phyloP scores from a whole-genome alignment of 345 rosid species.

The Eucalyptus lansdowneana region DNA sequence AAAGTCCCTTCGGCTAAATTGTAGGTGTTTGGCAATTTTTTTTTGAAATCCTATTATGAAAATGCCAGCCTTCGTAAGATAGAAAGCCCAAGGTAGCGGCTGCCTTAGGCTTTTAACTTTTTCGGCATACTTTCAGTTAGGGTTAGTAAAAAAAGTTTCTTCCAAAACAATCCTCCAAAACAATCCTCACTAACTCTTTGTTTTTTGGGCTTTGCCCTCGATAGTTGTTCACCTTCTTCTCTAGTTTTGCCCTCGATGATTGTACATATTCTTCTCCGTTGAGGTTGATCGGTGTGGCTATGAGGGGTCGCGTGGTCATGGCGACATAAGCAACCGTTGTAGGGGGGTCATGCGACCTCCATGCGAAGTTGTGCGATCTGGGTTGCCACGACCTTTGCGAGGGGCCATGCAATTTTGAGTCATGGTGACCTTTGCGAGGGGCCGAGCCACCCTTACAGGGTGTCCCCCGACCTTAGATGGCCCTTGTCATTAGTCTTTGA shows the following conservation, averaged over 20 bases:
- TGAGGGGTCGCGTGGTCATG: too few species aligned
- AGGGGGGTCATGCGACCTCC: accelerated
- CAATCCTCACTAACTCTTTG: too few species aligned
- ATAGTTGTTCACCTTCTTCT: too few species aligned
- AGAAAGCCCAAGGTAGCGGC: accelerated
- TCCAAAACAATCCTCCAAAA: too few species aligned
- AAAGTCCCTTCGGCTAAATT: accelerated
- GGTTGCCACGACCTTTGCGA: accelerated
- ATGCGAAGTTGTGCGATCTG: accelerated
- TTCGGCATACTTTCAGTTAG: accelerated
- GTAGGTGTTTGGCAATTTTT: too few species aligned
- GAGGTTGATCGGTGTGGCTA: accelerated
- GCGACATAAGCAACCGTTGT: accelerated
- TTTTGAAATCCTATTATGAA: too few species aligned
- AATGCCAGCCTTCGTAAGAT: accelerated
- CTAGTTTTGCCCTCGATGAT: accelerated
- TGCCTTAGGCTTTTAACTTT: accelerated
- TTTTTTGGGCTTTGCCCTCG: too few species aligned
- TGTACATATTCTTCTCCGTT: too few species aligned
- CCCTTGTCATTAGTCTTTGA: accelerated
- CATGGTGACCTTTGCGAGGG: accelerated
- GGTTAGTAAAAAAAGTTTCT: too few species aligned
- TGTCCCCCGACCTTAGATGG: accelerated
- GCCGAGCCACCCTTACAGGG: accelerated
- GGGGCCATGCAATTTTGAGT: too few species aligned